These are phyloP conservation scores for Lecanosticta acicola DNA, from an alignment of 2,329 filamentous ascomycete genomes.

Conservation along the genomic window DNA sequence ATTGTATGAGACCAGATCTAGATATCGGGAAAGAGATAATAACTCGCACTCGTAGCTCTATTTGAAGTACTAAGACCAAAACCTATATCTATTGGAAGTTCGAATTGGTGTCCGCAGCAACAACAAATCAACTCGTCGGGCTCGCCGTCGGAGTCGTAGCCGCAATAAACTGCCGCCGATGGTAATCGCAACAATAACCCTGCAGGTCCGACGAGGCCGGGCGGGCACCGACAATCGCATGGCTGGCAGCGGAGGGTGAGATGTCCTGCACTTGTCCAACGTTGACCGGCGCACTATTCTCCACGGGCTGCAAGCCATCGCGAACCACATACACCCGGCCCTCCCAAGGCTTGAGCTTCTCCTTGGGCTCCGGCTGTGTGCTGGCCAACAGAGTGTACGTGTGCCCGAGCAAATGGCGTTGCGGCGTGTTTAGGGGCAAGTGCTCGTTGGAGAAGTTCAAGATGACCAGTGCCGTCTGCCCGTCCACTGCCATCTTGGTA, in stretches of 20 bases:
- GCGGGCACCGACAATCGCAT: too few species aligned
- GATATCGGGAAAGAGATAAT: too few species aligned
- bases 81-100: too few species aligned
- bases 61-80: too few species aligned
- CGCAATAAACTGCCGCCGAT: too few species aligned
- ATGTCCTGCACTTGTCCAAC: conserved; percentile 12
- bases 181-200: too few species aligned
- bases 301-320: conserved; percentile 7
- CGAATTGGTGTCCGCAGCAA: too few species aligned
- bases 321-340: conserved; percentile 34
- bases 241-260: not conserved
- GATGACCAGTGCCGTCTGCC: conserved; percentile 31
- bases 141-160: too few species aligned
- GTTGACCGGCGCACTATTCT: conserved; percentile 1
- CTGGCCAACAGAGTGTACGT: conserved; percentile 43
- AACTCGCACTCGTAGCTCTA: too few species aligned
- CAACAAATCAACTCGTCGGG: too few species aligned
- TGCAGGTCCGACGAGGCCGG: too few species aligned
- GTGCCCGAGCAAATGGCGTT: conserved; percentile 18
- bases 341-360: conserved; percentile 32
- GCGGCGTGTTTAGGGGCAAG: conserved; percentile 19
- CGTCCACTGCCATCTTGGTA: conserved; percentile 30
- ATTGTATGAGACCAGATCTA: too few species aligned
- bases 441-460: conserved; percentile 35
- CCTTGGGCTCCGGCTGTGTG: conserved; percentile 25